Evolutionary conservation across 2,329 filamentous ascomycete genomes (phyloP), one percentile per base, ranked within the genome.

Genomic region (Aureobasidium vineae): DNA sequence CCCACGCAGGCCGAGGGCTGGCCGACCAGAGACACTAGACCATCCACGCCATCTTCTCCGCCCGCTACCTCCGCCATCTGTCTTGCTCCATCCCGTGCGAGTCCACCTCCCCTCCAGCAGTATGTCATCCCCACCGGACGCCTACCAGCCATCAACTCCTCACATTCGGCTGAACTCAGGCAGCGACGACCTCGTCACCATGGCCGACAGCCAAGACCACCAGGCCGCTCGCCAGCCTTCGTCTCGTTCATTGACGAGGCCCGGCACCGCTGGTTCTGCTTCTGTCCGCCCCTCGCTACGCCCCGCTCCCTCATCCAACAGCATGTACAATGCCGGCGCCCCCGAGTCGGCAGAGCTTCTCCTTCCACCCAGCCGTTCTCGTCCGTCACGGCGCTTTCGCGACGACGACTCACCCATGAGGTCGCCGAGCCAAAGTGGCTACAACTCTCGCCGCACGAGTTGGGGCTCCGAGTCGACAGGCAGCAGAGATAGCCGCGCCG

Each of bases 81-180:
- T 49, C 49, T 54, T 43, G 28, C 63, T 38, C 41, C 40, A 23
- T 45, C 40, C 47, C 43, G 56, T 33, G 41, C 45, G 19, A 21
- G 54, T 15, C 26, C 33, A 21, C 16, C 56, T 16, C 16, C 26
- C 54, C 21, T 23, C 26, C 57, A 45, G 38, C 65, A 67, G 56
- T 63, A 67, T 67, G 65, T 67, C 65, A 45, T 66, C 47, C 49
- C 54, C 54, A 31, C 54, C 54, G 54, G 54, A 45, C 57, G 57
- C 56, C 56, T 49, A 49, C 65, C 41, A 59, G 47, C 65, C 54
- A 41, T 45, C 65, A 49, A 72, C 83, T 69, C 86, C 86, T 70
- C 86, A 88, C 70, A 85, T 89, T 67, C 85, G 85, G 66, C 81
- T 89, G 69, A 88, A 89, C 73, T 88, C 85, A 31, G 85, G 83